Percentiles rank a stretch among this genome's conserved stretches.
These are phyloP conservation scores for Rhododendron mucronatum DNA, from an alignment of 148 eudicot genomes.

Conservation along the genomic window DNA sequence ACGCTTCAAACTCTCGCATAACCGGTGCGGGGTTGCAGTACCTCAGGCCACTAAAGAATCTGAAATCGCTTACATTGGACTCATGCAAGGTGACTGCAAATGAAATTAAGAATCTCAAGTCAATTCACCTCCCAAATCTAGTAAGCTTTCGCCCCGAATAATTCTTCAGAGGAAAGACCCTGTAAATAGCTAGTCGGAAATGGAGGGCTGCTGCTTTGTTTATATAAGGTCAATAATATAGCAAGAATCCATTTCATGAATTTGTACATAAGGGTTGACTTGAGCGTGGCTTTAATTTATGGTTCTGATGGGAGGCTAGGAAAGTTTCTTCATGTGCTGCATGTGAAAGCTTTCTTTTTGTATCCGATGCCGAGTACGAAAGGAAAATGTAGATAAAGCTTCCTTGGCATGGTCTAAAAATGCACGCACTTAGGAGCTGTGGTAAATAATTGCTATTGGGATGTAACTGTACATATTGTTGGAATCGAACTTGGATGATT, in stretches of 20 bases:
- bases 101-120: slow-evolving; percentile 75
- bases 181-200: slow-evolving; percentile 24
- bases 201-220: not conserved
- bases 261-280: slow-evolving; percentile 17
- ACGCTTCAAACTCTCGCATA: slow-evolving; percentile 74
- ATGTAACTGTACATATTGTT: not conserved
- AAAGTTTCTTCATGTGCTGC: slow-evolving; percentile 9
- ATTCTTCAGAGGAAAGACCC: not conserved
- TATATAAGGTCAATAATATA: not conserved
- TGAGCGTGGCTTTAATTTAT: not conserved
- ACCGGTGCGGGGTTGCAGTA: slow-evolving; percentile 62
- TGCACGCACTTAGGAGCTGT: slow-evolving; percentile 4
- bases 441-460: not conserved
- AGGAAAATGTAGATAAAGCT: slow-evolving; percentile 24
- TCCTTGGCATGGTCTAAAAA: slow-evolving; percentile 19
- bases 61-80: slow-evolving; percentile 72
- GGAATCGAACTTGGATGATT: slow-evolving; percentile 1
- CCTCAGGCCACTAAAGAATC: slow-evolving; percentile 59
- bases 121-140: slow-evolving; percentile 57
- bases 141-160: slow-evolving; percentile 76
- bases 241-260: not conserved
- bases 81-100: slow-evolving; percentile 81
- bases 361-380: not conserved
- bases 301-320: slow-evolving; percentile 1
- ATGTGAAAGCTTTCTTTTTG: slow-evolving; percentile 19